Evolutionary conservation across 2,329 filamentous ascomycete species (phyloP).

Genomic region (Sclerotinia subarctica): DNA sequence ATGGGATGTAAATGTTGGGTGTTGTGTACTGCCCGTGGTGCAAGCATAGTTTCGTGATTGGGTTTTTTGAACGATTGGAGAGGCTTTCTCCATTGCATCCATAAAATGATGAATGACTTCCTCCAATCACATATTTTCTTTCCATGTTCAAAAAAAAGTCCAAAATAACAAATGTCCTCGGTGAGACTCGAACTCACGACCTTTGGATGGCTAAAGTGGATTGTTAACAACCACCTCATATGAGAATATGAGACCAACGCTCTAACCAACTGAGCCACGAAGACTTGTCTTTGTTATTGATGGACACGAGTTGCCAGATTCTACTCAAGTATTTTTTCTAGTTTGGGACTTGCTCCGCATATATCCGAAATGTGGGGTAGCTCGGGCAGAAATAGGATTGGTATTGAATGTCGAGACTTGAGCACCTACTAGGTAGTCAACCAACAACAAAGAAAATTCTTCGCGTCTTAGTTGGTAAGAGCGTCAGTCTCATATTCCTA

Average conservation of each 20-base stretch:
- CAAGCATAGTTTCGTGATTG: too few relatives aligned
- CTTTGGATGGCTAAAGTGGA: conserved; percentile 39
- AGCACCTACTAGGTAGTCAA: neutral
- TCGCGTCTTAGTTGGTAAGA: conserved; percentile 45
- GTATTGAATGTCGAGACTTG: neutral
- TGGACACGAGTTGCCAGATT: neutral
- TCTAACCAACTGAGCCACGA: conserved; percentile 46
- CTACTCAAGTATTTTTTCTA: too few relatives aligned
- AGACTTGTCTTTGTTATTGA: conserved; percentile 32
- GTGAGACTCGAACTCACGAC: conserved; percentile 49
- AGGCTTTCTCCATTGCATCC: too few relatives aligned
- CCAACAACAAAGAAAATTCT: conserved; percentile 30
- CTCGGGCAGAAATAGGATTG: neutral
- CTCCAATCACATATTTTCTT: too few relatives aligned
- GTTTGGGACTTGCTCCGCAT: neutral
- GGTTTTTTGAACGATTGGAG: too few relatives aligned
- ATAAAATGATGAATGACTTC: too few relatives aligned
- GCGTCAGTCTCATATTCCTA: conserved; percentile 42
- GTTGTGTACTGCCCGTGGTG: too few relatives aligned
- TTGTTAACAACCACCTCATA: conserved; percentile 16
- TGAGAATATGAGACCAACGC: conserved; percentile 43
- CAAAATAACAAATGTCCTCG: conserved; percentile 38
- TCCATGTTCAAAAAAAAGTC: neutral
- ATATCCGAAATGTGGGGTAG: fast-evolving
- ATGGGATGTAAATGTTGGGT: too few relatives aligned